Conservation (phyloP, 2,329 filamentous ascomycete genomes). For the Ophiostoma triangulosporum region DNA sequence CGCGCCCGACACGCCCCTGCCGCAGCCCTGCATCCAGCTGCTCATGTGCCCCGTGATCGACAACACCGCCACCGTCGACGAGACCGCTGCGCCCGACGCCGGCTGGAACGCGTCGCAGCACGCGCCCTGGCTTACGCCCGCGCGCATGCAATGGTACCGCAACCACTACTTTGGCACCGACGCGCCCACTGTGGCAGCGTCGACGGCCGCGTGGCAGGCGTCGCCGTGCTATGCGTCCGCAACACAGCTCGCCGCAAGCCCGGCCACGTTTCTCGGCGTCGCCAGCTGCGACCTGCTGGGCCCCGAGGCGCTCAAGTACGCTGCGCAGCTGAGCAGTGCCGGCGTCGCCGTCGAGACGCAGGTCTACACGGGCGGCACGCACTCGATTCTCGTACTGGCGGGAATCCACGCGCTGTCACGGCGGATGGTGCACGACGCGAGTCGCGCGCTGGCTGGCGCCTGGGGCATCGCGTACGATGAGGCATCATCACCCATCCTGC, state of each 20-base stretch:
- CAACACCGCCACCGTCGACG: conserved; percentile 38
- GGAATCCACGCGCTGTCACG: conserved; percentile 7
- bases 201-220: conserved; percentile 25
- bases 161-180: conserved; percentile 39
- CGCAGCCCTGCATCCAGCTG: conserved; percentile 27
- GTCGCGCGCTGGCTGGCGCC: background rate
- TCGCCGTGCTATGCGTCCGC: conserved; percentile 25
- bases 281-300: conserved; percentile 44
- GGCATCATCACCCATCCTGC: conserved; percentile 3
- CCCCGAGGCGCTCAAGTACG: conserved; percentile 39
- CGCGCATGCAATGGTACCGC: conserved; percentile 49
- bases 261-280: conserved; percentile 37
- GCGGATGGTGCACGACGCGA: conserved; percentile 9
- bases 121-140: conserved; percentile 32
- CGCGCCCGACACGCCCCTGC: background rate
- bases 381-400: conserved; percentile 8
- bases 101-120: conserved; percentile 26
- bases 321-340: conserved; percentile 29
- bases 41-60: conserved; percentile 45
- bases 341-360: conserved; percentile 35
- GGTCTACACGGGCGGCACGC: conserved; percentile 7
- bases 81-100: conserved; percentile 7
- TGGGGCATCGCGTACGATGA: conserved; percentile 5
- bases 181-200: conserved; percentile 11
- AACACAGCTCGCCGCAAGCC: conserved; percentile 36